Percentiles rank a stretch among this genome's conserved stretches.
These are phyloP conservation scores for Tricholoma terreum DNA, from an alignment of 768 basidiomycete species.

Conservation along the genomic window DNA sequence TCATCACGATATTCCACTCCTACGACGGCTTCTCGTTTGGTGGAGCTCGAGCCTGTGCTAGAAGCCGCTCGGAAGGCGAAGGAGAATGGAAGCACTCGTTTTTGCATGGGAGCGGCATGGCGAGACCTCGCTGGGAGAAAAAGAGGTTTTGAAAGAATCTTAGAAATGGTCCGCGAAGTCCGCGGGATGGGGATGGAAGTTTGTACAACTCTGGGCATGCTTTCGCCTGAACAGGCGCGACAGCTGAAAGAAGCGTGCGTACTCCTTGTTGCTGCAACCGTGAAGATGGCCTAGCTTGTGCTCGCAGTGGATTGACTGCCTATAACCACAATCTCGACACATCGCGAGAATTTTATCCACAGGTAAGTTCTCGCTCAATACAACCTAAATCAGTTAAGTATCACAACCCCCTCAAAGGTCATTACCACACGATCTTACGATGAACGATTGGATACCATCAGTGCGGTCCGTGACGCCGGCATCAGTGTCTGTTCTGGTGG, in stretches of 20 bases:
- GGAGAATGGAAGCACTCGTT: constrained; percentile 93
- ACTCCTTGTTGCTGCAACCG: neutral
- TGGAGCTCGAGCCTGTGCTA: constrained; percentile 89
- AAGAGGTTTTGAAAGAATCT: constrained; percentile 88
- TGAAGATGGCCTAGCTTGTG: constrained; percentile 4
- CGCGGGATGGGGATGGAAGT: constrained; percentile 99
- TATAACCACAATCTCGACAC: constrained; percentile 99
- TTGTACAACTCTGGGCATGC: constrained; percentile 97
- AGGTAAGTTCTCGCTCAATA: constrained; percentile 42
- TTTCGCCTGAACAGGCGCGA: constrained; percentile 87
- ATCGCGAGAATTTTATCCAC: constrained; percentile 93
- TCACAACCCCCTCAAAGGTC: constrained; percentile 48
- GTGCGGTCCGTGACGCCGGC: constrained; percentile 88
- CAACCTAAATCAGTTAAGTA: neutral
- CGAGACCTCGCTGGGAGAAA: constrained; percentile 90
- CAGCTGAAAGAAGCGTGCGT: constrained; percentile 90
- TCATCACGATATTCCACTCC: constrained; percentile 89
- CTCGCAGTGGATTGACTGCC: constrained; percentile 79
- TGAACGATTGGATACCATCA: constrained; percentile 86
- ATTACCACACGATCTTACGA: constrained; percentile 95
- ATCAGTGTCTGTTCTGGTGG: constrained; percentile 98
- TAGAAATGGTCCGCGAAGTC: constrained; percentile 88
- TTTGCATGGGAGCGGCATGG: constrained; percentile 99
- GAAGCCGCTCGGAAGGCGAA: constrained; percentile 93
- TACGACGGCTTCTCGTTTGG: constrained; percentile 83